Percentiles rank a stretch among this genome's conserved stretches.
These are phyloP conservation scores for Barnettozyma botsteinii DNA, from an alignment of 805 yeast genomes.

Conservation along the genomic window DNA sequence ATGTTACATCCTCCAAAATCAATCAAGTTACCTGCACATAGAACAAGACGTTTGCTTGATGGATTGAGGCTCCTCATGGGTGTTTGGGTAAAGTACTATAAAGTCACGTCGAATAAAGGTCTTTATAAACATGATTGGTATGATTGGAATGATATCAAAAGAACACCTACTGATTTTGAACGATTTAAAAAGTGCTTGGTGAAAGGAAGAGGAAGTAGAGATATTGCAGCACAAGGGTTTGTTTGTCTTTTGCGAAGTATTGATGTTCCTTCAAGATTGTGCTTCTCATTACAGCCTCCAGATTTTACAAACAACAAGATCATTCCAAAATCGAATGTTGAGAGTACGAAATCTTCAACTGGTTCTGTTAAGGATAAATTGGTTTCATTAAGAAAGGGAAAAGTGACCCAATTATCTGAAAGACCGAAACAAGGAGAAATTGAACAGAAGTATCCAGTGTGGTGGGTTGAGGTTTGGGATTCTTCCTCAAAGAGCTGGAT, in stretches of 20 bases:
- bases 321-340: slow-evolving; percentile 6
- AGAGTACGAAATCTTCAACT: background rate
- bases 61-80: slow-evolving; percentile 64
- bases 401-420: slow-evolving; percentile 4
- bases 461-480: slow-evolving; percentile 96
- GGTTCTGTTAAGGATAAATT: slow-evolving; percentile 13
- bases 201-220: slow-evolving; percentile 61
- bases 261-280: slow-evolving; percentile 66
- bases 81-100: slow-evolving; percentile 53
- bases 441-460: slow-evolving; percentile 53
- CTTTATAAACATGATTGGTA: slow-evolving; percentile 42
- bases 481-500: slow-evolving; percentile 65
- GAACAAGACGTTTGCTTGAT: slow-evolving; percentile 67
- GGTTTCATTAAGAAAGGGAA: slow-evolving; percentile 19
- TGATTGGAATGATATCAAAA: slow-evolving; percentile 17
- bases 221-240: slow-evolving; percentile 82
- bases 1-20: slow-evolving; percentile 45
- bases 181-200: slow-evolving; percentile 40
- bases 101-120: slow-evolving; percentile 36
- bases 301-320: slow-evolving; percentile 50
- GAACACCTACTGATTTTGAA: slow-evolving; percentile 25
- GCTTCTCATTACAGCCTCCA: slow-evolving; percentile 85
- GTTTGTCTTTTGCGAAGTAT: slow-evolving; percentile 67
- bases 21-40: slow-evolving; percentile 31
- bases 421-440: slow-evolving; percentile 17